Evolutionary conservation across 2,329 filamentous ascomycete species (phyloP), one percentile per base, ranked within the genome.

Genomic region (Lachnellula suecica): DNA sequence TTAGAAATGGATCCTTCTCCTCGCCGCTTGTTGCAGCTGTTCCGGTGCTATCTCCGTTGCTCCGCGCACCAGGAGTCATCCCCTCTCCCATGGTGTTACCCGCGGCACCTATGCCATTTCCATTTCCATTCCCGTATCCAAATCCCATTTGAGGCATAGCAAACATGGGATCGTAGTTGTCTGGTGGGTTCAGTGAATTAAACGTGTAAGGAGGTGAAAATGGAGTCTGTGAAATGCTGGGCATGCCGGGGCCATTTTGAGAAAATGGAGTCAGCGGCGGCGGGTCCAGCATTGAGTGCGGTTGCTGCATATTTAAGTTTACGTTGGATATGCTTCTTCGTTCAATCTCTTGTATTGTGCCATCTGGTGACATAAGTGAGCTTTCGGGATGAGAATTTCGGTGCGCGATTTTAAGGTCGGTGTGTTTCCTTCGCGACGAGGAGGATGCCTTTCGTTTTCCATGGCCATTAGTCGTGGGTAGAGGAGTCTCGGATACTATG

Each of bases 1-100:
- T 88, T 37, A 94, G 70, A 65, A 95, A 94, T 0, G 89, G 89
- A 64, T 94, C 90, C 61, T 89, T 91, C 59, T 93, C 89, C 19
- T 85, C 79, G 2, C 73, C 75, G 0, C 69, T 74, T 2, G 76
- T 77, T 0, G 71, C 76, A 1, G 74, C 74, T 2, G 76, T 77
- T 2, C 72, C 76, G 0, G 75, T 75, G 52, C 77, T 79, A 9
- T 73, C 77, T 38, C 74, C 74, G 49, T 75, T 74, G 64, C 79
- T 82, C 57, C 72, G 72, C 2, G 66, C 73, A 1, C 74, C 77
- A 0, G 80, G 56, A 60, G 70, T 56, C 66, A 69, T 53, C 55
- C 56, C 59, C 27, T 61, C 54, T 38, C 47, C 63, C 68, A 61
- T 76, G 7, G 40, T 22, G 5, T 9, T 9, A 67, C 53, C 72